Percentiles rank a stretch among this genome's conserved stretches.
phyloP scores from a whole-genome alignment of 306 rosid genomes.

The Sicyos edulis region DNA sequence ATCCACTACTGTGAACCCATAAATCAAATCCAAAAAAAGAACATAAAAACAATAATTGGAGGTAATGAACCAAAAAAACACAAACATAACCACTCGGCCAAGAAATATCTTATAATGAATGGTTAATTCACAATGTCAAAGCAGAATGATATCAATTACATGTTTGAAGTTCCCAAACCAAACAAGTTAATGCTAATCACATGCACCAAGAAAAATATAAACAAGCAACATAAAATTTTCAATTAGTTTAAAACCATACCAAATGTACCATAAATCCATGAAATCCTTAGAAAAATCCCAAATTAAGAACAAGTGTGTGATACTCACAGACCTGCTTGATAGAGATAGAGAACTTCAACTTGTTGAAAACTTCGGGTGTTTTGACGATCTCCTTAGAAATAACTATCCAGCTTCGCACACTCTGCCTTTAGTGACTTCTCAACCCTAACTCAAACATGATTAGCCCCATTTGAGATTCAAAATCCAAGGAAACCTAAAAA shows the following conservation, averaged over 20 bases:
- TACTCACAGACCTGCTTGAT: constrained; percentile 60
- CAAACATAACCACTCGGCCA: neutral
- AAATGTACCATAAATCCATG: constrained; percentile 5
- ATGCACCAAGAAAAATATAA: too few species aligned
- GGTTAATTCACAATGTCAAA: neutral
- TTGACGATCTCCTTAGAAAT: constrained; percentile 72
- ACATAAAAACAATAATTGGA: neutral
- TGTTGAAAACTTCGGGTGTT: constrained; percentile 57
- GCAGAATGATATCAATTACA: neutral
- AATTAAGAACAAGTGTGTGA: neutral
- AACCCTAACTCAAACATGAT: too few species aligned
- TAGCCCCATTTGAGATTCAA: too few species aligned
- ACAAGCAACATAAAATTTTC: neutral
- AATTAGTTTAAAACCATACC: neutral
- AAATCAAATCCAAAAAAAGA: neutral
- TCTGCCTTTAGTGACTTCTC: too few species aligned
- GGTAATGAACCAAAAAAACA: neutral
- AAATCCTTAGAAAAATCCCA: neutral
- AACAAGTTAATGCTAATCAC: neutral
- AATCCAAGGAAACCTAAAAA: too few species aligned
- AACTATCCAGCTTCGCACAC: constrained; percentile 80
- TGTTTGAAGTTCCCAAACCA: neutral
- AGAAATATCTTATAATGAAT: neutral
- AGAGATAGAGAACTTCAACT: constrained; percentile 82
- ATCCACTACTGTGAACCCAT: neutral